A percentile compares a stretch with the other conserved stretches of the same genome.
Evolutionary conservation across 1,139 yeast species (phyloP).

Genomic region (Citeromyces hawaiiensis): DNA sequence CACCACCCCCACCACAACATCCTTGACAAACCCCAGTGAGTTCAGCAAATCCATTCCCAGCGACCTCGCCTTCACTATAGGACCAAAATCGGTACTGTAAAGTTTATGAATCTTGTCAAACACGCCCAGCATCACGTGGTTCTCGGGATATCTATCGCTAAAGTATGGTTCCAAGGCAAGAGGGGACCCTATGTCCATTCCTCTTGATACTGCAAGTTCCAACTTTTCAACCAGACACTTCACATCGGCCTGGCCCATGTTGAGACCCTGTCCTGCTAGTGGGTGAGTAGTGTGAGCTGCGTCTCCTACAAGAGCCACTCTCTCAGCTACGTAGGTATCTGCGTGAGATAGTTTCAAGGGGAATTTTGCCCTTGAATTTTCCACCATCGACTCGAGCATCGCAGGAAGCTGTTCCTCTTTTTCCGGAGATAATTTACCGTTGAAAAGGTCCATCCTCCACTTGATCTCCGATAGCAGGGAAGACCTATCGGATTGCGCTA

Average conservation of each 20-base stretch:
- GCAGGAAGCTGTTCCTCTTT: constrained; percentile 58
- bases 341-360: constrained; percentile 87
- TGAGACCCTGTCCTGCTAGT: constrained; percentile 93
- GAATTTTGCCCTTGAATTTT: constrained; percentile 69
- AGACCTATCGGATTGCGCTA: constrained; percentile 25
- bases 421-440: constrained; percentile 22
- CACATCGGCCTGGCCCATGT: constrained; percentile 97
- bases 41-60: constrained; percentile 65
- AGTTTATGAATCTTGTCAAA: constrained; percentile 89
- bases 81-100: constrained; percentile 61
- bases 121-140: constrained; percentile 72
- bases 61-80: constrained; percentile 64
- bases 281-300: constrained; percentile 99
- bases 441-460: constrained; percentile 50
- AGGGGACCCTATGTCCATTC: constrained; percentile 80
- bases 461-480: constrained; percentile 54
- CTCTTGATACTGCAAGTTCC: constrained; percentile 60
- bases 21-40: constrained; percentile 47
- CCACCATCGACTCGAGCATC: constrained; percentile 40
- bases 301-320: constrained; percentile 90
- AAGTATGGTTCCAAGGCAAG: constrained; percentile 79
- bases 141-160: constrained; percentile 65
- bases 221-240: constrained; percentile 55
- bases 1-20: constrained; percentile 34
- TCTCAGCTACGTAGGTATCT: constrained; percentile 69